Evolutionary conservation across 2,329 filamentous ascomycete species (phyloP), one percentile per base, ranked within the genome.

Genomic region (Colletotrichum lentis): DNA sequence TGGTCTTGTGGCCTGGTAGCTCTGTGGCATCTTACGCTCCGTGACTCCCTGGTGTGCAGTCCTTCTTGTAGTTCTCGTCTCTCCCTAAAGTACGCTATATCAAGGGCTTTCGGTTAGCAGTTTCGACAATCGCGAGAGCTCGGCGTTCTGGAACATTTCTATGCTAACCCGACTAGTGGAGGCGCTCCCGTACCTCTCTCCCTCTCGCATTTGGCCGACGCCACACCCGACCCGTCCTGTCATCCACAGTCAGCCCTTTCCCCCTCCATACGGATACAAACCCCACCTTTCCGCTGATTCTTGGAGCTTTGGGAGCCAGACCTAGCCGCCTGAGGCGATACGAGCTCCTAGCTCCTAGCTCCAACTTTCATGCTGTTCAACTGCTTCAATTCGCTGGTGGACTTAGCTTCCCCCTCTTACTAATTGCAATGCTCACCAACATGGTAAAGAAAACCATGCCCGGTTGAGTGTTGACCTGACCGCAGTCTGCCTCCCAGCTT

Each of bases 201-300:
- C 20, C 47, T 54, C 22, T 53, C 46, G 37, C 46, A 37, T 43
- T 52, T 65, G 54, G 62, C 55, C 67, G 35, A 58, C 57, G 63
- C 67, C 67, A 69, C 67, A 67, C 41, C 63, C 63, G 67, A 24
- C 52, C 63, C 63, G 57, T 43, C 65, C 47, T 62, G 63, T 37
- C 67, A 67, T 27, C 27, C 27, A 27, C 27, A 27, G 27, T 27
- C 27, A 47, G 59, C 56, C 12, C 16, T 54, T 10, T 44, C 41
- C 35, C 46, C 49, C 22, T 49, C 27, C 22, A 52, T 46, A 53
- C 63, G n/a, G n/a, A n/a, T n/a, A n/a, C n/a, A n/a, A 49, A 63
- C 52, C 63, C 57, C 58, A 62, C 41, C 3, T 35, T 41, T 37
- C 55, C 2, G 57, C 67, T 44, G 37, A 31, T 31, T 27, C 65